phyloP scores from a whole-genome alignment of 768 basidiomycete species.

The Pleurotus ostreatus region DNA sequence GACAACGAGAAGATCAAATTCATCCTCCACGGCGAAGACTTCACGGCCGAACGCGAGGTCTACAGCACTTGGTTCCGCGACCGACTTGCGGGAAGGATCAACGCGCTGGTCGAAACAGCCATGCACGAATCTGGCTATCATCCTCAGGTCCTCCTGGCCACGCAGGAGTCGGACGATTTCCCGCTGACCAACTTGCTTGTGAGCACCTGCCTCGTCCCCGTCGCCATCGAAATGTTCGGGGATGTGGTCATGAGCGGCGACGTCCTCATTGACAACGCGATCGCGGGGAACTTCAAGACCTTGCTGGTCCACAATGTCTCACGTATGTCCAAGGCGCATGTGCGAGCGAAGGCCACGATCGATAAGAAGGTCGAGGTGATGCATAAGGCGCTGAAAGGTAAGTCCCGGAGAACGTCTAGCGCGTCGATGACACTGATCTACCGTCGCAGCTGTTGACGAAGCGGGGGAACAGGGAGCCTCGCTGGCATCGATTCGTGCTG shows the following conservation, averaged over 20 bases:
- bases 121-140: background rate
- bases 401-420: background rate
- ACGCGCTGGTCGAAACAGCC: background rate
- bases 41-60: background rate
- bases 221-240: background rate
- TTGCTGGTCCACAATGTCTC: background rate
- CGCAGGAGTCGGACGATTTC: background rate
- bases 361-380: background rate
- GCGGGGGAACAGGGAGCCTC: too few relatives aligned
- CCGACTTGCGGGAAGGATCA: background rate
- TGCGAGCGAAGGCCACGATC: background rate
- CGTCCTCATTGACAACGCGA: background rate
- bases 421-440: too few relatives aligned
- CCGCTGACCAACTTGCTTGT: background rate
- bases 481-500: too few relatives aligned
- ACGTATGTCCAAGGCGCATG: background rate
- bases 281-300: background rate
- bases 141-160: background rate
- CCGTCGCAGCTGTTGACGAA: too few relatives aligned
- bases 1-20: background rate
- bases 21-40: background rate
- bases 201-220: background rate
- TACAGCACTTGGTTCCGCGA: background rate
- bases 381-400: background rate
- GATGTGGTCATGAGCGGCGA: background rate